Evolutionary conservation across 2,329 filamentous ascomycete genomes (phyloP).

Genomic region (Aureobasidium sp.): DNA sequence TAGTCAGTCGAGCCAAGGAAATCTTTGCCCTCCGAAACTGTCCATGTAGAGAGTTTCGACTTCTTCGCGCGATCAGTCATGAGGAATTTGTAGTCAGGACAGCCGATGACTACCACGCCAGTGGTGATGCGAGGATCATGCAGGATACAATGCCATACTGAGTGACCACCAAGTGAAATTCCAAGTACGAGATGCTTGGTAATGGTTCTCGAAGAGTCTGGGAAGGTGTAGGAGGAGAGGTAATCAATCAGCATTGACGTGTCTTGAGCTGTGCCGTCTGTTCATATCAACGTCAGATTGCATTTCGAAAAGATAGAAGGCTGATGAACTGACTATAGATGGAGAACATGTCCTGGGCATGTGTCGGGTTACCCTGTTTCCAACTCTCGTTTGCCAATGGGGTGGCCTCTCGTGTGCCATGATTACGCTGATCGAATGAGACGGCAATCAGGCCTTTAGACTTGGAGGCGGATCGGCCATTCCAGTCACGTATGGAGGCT

Average conservation of each 20-base stretch:
- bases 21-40: conserved; percentile 58
- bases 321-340: conserved; percentile 63
- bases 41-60: conserved; percentile 71
- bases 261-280: conserved; percentile 77
- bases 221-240: conserved; percentile 78
- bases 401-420: conserved; percentile 78
- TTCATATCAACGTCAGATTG: conserved; percentile 3
- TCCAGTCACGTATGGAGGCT: conserved; percentile 75
- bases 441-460: conserved; percentile 77
- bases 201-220: conserved; percentile 45
- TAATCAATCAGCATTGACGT: conserved; percentile 80
- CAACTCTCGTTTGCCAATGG: conserved; percentile 78
- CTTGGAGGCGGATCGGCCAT: conserved; percentile 44
- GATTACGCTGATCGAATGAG: conserved; percentile 93
- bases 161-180: conserved; percentile 88
- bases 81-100: conserved; percentile 86
- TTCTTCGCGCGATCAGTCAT: conserved; percentile 82
- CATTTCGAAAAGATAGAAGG: not conserved
- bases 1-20: conserved; percentile 87
- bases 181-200: conserved; percentile 79
- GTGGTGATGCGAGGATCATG: conserved; percentile 82
- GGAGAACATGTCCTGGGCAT: conserved; percentile 94
- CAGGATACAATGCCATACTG: conserved; percentile 85
- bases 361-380: conserved; percentile 79
- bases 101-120: conserved; percentile 85